Evolutionary conservation across 148 eudicot genomes (phyloP).

Genomic region (Rhododendron mucronatum): DNA sequence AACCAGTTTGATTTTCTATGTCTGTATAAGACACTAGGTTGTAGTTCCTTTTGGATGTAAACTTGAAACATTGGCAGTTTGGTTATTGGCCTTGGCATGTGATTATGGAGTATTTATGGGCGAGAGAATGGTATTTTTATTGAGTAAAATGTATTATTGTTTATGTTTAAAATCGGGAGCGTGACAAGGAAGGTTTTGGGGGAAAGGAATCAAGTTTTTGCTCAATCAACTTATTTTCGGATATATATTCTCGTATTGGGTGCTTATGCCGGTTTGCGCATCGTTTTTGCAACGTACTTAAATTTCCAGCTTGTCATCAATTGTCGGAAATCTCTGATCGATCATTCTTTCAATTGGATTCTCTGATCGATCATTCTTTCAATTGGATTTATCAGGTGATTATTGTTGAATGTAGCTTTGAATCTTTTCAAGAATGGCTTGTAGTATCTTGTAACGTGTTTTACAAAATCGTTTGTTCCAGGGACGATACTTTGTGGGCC

Average conservation of each 20-base stretch:
- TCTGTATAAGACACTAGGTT: no score
- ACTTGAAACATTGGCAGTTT: no score
- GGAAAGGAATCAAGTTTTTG: conserved; percentile 49
- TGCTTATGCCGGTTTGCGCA: conserved; percentile 75
- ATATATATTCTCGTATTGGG: conserved; percentile 78
- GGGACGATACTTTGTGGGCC: conserved; percentile 98
- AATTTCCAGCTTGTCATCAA: conserved; percentile 75
- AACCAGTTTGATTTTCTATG: no score
- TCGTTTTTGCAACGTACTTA: conserved; percentile 55
- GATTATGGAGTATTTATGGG: neutral
- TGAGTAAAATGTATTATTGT: neutral
- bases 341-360: conserved; percentile 40
- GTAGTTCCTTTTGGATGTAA: no score
- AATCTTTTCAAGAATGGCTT: neutral
- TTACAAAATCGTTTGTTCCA: conserved; percentile 25
- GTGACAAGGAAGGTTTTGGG: conserved; percentile 63
- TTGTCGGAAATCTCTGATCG: conserved; percentile 81
- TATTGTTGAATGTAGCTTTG: conserved; percentile 7
- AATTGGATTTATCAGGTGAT: conserved; percentile 97
- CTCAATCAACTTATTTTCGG: conserved; percentile 66
- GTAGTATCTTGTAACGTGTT: neutral
- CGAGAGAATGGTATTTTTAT: neutral
- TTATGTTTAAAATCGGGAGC: neutral
- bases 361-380: conserved; percentile 60
- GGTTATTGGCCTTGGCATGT: no score